phyloP scores from a whole-genome alignment of 768 basidiomycete species.

The Fistulinella prunicolor region DNA sequence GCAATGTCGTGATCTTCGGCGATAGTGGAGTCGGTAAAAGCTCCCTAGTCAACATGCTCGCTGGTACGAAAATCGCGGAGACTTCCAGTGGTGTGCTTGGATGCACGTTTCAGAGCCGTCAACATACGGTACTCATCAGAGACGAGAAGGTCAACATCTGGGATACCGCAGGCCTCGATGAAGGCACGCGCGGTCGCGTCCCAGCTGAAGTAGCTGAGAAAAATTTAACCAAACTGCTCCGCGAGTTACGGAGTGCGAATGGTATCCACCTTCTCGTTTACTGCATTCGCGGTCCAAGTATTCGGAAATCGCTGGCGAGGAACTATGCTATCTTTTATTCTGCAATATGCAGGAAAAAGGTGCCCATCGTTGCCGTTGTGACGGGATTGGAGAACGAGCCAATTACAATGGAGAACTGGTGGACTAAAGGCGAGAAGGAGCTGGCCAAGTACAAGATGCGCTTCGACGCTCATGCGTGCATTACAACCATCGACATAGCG shows the following conservation, averaged over 20 bases:
- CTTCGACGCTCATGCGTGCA: constrained; percentile 41
- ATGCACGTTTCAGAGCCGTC: constrained; percentile 35
- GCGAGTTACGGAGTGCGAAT: constrained; percentile 24
- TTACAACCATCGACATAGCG: constrained; percentile 34
- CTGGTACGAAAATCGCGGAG: constrained; percentile 25
- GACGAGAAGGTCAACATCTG: constrained; percentile 22
- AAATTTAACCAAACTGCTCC: constrained; percentile 29
- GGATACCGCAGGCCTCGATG: constrained; percentile 35
- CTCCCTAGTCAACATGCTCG: constrained; percentile 42
- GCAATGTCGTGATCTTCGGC: constrained; percentile 43
- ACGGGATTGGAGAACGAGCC: constrained; percentile 35
- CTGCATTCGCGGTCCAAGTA: constrained; percentile 31
- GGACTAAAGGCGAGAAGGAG: constrained; percentile 31
- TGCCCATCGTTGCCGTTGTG: constrained; percentile 32
- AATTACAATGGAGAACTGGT: constrained; percentile 37
- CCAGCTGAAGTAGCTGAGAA: constrained; percentile 25
- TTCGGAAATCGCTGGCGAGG: constrained; percentile 23
- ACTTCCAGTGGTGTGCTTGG: constrained; percentile 32
- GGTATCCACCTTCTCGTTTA: constrained; percentile 33
- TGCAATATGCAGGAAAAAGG: constrained; percentile 29
- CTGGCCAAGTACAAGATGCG: constrained; percentile 35
- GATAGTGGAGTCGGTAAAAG: constrained; percentile 44
- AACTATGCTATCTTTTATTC: constrained; percentile 34
- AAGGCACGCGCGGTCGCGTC: constrained; percentile 26
- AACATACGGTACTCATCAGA: constrained; percentile 21